Conservation (phyloP, 2,329 filamentous ascomycete species). For the Trichoderma pleuroti region DNA sequence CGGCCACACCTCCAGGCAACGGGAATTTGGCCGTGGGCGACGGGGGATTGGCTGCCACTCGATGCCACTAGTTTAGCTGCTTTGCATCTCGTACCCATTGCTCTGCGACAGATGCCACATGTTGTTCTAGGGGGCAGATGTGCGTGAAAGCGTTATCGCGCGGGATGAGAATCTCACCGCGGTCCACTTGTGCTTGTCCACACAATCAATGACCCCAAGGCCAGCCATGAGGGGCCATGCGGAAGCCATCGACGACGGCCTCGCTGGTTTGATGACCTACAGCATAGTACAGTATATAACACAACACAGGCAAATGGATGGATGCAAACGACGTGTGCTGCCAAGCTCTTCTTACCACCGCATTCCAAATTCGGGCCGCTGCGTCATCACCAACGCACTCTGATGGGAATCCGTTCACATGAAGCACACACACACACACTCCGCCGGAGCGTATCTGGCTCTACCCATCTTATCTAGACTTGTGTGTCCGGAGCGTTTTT, state of each 20-base stretch:
- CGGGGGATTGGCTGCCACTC: neutral
- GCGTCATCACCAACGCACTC: neutral
- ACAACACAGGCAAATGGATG: neutral
- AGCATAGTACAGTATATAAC: neutral
- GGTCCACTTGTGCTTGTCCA: neutral
- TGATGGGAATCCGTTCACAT: neutral
- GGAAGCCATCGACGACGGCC: neutral
- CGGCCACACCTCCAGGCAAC: neutral
- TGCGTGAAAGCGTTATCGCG: constrained; percentile 7
- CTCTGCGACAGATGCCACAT: neutral
- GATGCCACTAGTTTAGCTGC: constrained; percentile 11
- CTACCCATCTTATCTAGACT: neutral
- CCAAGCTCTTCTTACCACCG: neutral
- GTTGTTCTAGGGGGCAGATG: constrained; percentile 7
- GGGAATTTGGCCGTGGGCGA: neutral
- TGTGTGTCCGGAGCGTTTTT: neutral
- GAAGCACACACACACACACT: too few species aligned
- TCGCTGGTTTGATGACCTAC: neutral
- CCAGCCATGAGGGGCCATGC: neutral
- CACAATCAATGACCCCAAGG: neutral
- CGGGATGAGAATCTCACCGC: neutral
- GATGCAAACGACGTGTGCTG: neutral
- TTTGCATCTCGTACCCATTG: neutral
- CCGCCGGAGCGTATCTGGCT: neutral
- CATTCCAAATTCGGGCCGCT: neutral